A percentile compares a stretch with the other conserved stretches of the same genome.
These are phyloP conservation scores for Emericellopsis terricola DNA, from an alignment of 495 filamentous ascomycete species.

Conservation along the genomic window DNA sequence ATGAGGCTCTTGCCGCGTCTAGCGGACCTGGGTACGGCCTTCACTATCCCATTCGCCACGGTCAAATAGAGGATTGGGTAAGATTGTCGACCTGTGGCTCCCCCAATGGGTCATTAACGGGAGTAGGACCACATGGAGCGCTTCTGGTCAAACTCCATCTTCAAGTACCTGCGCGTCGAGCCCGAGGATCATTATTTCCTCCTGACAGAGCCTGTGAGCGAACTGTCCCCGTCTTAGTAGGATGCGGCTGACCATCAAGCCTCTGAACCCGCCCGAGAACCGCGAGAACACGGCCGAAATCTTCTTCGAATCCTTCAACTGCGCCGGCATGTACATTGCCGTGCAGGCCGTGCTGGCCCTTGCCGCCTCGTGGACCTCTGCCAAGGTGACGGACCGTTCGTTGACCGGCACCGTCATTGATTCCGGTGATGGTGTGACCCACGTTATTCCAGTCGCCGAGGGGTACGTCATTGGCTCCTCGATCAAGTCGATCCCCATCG, in stretches of 20 bases:
- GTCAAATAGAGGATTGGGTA: slow-evolving; percentile 97
- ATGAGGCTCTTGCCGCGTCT: slow-evolving; percentile 76
- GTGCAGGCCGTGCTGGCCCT: slow-evolving; percentile 94
- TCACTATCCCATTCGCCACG: slow-evolving; percentile 94
- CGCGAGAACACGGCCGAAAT: slow-evolving; percentile 98
- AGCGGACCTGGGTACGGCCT: slow-evolving; percentile 82
- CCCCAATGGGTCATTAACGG: not conserved
- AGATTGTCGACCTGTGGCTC: slow-evolving; percentile 3
- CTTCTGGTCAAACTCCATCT: slow-evolving; percentile 99
- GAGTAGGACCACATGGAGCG: slow-evolving; percentile 89
- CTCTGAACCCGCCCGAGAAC: slow-evolving; percentile 94
- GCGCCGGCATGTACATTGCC: slow-evolving; percentile 94
- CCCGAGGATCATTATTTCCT: slow-evolving; percentile 98
- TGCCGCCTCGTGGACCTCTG: slow-evolving; percentile 94
- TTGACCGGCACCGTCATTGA: slow-evolving; percentile 96
- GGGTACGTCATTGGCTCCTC: slow-evolving; percentile 97
- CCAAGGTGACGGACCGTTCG: slow-evolving; percentile 92
- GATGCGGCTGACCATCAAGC: slow-evolving; percentile 31
- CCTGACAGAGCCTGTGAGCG: slow-evolving; percentile 79
- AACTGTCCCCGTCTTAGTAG: slow-evolving; percentile 4
- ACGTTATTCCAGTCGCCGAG: slow-evolving; percentile 96
- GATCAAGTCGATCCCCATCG: slow-evolving; percentile 96
- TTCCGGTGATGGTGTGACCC: slow-evolving; percentile 92
- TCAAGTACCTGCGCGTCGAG: slow-evolving; percentile 96
- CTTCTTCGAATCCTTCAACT: slow-evolving; percentile 99